phyloP scores from a whole-genome alignment of 192 early-diverging fungal species.

The Borealophlyctis nickersoniae region DNA sequence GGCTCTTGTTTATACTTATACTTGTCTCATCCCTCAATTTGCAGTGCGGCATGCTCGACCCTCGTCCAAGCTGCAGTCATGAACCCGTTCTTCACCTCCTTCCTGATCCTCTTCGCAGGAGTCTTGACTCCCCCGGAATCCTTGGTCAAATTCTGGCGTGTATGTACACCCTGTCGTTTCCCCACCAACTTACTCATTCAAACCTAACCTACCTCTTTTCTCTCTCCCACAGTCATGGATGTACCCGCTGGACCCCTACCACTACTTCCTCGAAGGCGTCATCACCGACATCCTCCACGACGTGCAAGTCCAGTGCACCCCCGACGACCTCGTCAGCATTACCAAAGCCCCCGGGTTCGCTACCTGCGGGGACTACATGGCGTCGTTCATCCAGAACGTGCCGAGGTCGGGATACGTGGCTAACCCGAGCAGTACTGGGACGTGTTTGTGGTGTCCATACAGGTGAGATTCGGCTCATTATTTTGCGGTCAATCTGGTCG shows the following conservation, averaged over 20 bases:
- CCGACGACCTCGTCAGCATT: constrained; percentile 42
- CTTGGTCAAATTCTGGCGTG: constrained; percentile 62
- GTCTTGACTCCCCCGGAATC: constrained; percentile 53
- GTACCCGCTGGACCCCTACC: constrained; percentile 63
- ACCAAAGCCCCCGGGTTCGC: constrained; percentile 31
- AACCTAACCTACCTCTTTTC: too few relatives aligned
- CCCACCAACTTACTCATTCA: too few relatives aligned
- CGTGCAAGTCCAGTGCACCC: constrained; percentile 42
- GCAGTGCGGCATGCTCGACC: constrained; percentile 44
- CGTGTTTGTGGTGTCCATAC: constrained; percentile 13
- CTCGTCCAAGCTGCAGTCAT: constrained; percentile 58
- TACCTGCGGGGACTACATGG: constrained; percentile 19
- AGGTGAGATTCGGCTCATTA: too few relatives aligned
- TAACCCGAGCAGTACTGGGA: constrained; percentile 33
- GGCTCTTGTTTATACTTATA: too few relatives aligned
- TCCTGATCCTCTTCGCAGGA: constrained; percentile 61
- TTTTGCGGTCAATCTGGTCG: too few relatives aligned
- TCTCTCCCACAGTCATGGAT: too few relatives aligned
- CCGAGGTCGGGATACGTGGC: constrained; percentile 41
- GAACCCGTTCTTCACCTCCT: constrained; percentile 60
- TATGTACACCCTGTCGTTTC: too few relatives aligned
- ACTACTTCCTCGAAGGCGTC: constrained; percentile 60
- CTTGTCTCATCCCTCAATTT: too few relatives aligned
- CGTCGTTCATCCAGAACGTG: constrained; percentile 9
- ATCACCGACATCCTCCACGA: constrained; percentile 56